Evolutionary conservation across 331 rosid species (phyloP), one percentile per base, ranked within the genome.

Genomic region (Malus hybrid): DNA sequence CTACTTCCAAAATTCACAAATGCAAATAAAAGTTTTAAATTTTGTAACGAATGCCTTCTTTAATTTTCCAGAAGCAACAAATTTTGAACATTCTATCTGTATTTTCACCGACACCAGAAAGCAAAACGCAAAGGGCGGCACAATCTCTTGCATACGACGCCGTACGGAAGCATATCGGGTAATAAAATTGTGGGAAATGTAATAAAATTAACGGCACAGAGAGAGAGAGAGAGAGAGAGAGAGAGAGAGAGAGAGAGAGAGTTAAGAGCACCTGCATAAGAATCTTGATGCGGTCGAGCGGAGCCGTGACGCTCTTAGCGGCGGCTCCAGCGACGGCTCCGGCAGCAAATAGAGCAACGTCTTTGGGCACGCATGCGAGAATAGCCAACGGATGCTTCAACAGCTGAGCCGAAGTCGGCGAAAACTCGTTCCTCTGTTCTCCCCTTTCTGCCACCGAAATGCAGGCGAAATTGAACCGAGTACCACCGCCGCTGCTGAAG

Each of bases 251-350:
- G 42, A 50, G 4, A 52, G 57, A 52, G 6, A 52, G 55, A 61
- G 48, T 12, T 13, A 32, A 72, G 3, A 36, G 19, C 31, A 90
- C 98, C 98, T 93, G 98, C 96, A 94, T 91, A 70, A 94, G 98
- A 80, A 94, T 87, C 89, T 94, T 94, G 85, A 94, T 85, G 44
- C 97, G 98, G 83, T 94, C 99, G 4, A 94, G 91, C 1, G 99
- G 99, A 44, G 99, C 95, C 10, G 97, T 94, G 48, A 87, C 81
- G 31, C 88, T 81, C 82, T 92, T 92, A 1, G 99, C 88, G 3
- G 90, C 90, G 5, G 98, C 98, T 9, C 99, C 96, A 16, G 96
- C 90, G n/a, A 90, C 18, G 57, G 99, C 96, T 7, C 93, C 99
- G 73, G 93, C 97, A 46, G 84, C 79, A 71, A 92, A 92, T 18